phyloP scores from a whole-genome alignment of 768 basidiomycete species.

The Suillus paluster region DNA sequence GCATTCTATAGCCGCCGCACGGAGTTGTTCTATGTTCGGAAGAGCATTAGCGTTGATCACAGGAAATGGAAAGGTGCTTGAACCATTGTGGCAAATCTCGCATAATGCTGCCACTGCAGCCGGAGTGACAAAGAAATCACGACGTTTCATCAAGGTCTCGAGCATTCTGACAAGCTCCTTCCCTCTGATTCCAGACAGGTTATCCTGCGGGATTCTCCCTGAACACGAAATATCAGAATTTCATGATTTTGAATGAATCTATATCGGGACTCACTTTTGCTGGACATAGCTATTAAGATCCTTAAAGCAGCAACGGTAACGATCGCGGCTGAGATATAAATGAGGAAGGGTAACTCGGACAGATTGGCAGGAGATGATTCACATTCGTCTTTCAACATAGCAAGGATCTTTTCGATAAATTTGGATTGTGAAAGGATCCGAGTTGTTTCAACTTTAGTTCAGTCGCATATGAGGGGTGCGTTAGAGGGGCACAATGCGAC shows the following conservation, averaged over 20 bases:
- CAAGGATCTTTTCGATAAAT: slow-evolving; percentile 1
- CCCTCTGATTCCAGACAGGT: slow-evolving; percentile 14
- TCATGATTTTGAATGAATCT: neutral
- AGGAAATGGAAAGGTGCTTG: neutral
- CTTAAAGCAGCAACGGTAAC: slow-evolving; percentile 27
- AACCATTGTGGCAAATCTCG: slow-evolving; percentile 28
- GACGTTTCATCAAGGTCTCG: slow-evolving; percentile 22
- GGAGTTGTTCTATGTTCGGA: slow-evolving; percentile 20
- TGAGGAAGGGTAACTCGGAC: neutral
- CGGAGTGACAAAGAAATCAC: slow-evolving; percentile 34
- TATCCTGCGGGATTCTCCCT: slow-evolving; percentile 2
- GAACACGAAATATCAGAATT: neutral
- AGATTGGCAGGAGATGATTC: neutral
- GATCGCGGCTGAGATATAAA: slow-evolving; percentile 24
- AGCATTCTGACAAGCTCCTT: slow-evolving; percentile 17
- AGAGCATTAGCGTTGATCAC: slow-evolving; percentile 2
- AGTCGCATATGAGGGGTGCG: slow-evolving; percentile 28
- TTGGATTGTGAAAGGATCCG: neutral
- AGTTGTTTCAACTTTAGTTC: slow-evolving; percentile 25
- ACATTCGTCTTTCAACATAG: slow-evolving; percentile 18
- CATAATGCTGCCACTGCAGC: slow-evolving; percentile 30
- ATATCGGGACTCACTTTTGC: slow-evolving; percentile 10
- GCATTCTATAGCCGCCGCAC: slow-evolving; percentile 20
- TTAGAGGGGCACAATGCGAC: slow-evolving; percentile 12
- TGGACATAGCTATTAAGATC: slow-evolving; percentile 21